phyloP scores from a whole-genome alignment of 345 rosid species.

The Camelina laxa region DNA sequence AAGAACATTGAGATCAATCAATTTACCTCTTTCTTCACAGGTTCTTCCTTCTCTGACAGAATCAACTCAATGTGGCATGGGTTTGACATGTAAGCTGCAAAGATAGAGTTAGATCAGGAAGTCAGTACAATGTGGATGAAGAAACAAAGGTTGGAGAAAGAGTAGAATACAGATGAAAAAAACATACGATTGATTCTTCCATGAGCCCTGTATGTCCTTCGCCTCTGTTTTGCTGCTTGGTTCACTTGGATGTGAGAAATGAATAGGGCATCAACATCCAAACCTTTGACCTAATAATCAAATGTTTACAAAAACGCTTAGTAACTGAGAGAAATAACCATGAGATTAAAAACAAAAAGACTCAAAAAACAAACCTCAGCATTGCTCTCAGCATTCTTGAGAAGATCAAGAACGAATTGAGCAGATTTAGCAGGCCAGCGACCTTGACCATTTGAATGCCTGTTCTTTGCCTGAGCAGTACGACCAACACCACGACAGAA shows the following conservation, averaged over 20 bases:
- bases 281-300: slow-evolving; percentile 76
- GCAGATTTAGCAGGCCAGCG: slow-evolving; percentile 98
- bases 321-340: not conserved
- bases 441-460: slow-evolving; percentile 97
- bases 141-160: not conserved
- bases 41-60: slow-evolving; percentile 91
- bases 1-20: not conserved
- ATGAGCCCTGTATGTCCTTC: slow-evolving; percentile 92
- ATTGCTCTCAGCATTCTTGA: slow-evolving; percentile 96
- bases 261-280: slow-evolving; percentile 87
- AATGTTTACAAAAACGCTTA: not conserved
- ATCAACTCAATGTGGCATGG: slow-evolving; percentile 95
- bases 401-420: slow-evolving; percentile 82
- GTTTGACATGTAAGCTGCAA: slow-evolving; percentile 93
- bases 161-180: not conserved
- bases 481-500: slow-evolving; percentile 96
- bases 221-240: slow-evolving; percentile 96
- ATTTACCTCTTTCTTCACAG: slow-evolving; percentile 92
- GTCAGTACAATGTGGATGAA: not conserved
- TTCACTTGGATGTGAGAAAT: slow-evolving; percentile 94
- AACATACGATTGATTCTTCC: slow-evolving; percentile 96
- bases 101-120: not conserved
- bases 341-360: not conserved
- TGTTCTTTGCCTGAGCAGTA: slow-evolving; percentile 98
- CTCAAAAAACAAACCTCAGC: slow-evolving; percentile 62